A percentile compares a stretch with the other conserved stretches of the same genome.
Conservation (phyloP, 176 grass and related monocot genomes). For the Pontederia crassipes region DNA sequence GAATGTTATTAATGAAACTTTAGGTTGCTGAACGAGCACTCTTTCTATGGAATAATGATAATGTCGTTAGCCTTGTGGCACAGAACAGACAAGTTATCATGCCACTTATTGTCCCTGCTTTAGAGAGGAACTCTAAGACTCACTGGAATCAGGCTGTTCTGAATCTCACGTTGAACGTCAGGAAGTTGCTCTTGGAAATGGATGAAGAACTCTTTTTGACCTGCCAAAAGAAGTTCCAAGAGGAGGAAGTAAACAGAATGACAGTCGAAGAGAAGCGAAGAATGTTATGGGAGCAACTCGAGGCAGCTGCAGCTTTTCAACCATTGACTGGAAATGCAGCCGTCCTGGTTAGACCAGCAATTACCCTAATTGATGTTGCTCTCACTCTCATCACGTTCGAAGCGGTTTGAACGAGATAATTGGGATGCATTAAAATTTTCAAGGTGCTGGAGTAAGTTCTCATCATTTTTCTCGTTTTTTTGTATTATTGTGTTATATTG, state of each 20-base stretch:
- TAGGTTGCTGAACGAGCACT: slow-evolving; percentile 93
- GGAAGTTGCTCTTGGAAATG: slow-evolving; percentile 85
- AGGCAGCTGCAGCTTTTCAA: slow-evolving; percentile 59
- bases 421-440: too few relatives aligned
- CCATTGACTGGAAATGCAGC: slow-evolving; percentile 77
- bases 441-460: slow-evolving; percentile 5
- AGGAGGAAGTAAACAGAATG: slow-evolving; percentile 45
- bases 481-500: slow-evolving; percentile 24
- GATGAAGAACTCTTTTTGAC: slow-evolving; percentile 49
- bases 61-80: slow-evolving; percentile 57
- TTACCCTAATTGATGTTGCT: neutral
- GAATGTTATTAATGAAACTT: slow-evolving; percentile 3
- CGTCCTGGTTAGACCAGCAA: slow-evolving; percentile 51
- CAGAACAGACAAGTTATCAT: slow-evolving; percentile 73
- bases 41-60: slow-evolving; percentile 90
- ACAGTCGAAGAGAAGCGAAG: slow-evolving; percentile 40
- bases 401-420: neutral
- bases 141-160: slow-evolving; percentile 90
- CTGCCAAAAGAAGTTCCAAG: slow-evolving; percentile 56
- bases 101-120: slow-evolving; percentile 58
- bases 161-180: slow-evolving; percentile 70
- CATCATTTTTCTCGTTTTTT: neutral
- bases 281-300: slow-evolving; percentile 58
- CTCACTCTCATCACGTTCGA: slow-evolving; percentile 4
- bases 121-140: slow-evolving; percentile 55